These are phyloP conservation scores for Schizosaccharomyces pombe DNA, from an alignment of 805 yeast species.

Conservation along the genomic window DNA sequence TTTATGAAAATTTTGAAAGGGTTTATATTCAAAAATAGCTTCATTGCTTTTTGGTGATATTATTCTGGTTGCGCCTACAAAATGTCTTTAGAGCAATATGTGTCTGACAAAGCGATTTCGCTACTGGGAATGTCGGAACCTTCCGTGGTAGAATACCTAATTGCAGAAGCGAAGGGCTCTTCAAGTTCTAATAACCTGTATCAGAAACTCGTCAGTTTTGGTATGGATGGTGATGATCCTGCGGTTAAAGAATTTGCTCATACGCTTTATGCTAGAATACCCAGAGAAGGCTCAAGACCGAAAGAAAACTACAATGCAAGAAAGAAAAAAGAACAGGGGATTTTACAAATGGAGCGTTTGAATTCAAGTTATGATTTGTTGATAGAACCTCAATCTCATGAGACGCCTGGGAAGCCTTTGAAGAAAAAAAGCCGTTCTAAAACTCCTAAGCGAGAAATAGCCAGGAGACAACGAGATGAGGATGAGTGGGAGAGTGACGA, in stretches of 20 bases:
- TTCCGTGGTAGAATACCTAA: conserved; percentile 2
- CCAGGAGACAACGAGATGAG: neutral
- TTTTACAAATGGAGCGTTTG: neutral
- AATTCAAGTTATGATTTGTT: neutral
- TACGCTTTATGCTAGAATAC: neutral
- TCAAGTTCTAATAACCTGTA: neutral
- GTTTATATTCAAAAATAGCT: no score
- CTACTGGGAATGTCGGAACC: conserved; percentile 4
- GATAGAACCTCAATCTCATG: neutral
- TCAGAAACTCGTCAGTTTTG: neutral
- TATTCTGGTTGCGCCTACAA: no score
- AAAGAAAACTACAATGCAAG: neutral
- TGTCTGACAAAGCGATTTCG: neutral
- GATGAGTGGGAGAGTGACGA: conserved; percentile 3
- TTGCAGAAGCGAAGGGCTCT: neutral
- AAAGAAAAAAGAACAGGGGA: neutral
- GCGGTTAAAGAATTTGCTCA: neutral
- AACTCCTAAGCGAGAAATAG: neutral
- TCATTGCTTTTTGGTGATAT: no score
- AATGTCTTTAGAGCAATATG: conserved; percentile 2
- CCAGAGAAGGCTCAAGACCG: neutral
- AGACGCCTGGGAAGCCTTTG: neutral
- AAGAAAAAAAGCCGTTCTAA: neutral
- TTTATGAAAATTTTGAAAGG: no score
- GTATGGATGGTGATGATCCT: neutral